A percentile compares a stretch with the other conserved stretches of the same genome.
These are phyloP conservation scores for Taphrina wiesneri DNA, from an alignment of 1,139 yeast genomes.

Conservation along the genomic window DNA sequence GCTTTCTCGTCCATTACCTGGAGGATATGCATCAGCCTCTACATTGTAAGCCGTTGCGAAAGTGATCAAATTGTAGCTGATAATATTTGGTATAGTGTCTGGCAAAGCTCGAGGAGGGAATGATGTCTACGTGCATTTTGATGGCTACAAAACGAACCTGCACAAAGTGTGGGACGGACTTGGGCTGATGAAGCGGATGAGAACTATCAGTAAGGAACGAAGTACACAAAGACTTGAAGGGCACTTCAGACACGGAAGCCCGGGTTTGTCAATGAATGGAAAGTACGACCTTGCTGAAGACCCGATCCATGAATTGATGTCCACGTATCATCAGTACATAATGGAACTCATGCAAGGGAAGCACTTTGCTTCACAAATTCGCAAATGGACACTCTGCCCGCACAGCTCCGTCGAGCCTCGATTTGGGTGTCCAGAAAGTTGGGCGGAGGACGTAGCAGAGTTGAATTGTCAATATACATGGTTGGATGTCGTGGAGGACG, in stretches of 20 bases:
- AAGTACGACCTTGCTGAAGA: background rate
- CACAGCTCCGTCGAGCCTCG: background rate
- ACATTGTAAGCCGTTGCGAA: slow-evolving; percentile 16
- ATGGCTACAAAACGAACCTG: slow-evolving; percentile 20
- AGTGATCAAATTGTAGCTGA: too few relatives aligned
- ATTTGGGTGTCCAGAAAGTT: slow-evolving; percentile 29
- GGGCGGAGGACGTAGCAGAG: slow-evolving; percentile 15
- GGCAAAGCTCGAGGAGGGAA: slow-evolving; percentile 31
- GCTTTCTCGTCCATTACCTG: slow-evolving; percentile 25
- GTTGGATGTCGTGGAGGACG: slow-evolving; percentile 11
- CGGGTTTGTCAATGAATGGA: background rate
- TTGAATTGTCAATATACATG: slow-evolving; percentile 26
- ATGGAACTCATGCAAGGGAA: background rate
- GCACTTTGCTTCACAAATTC: background rate
- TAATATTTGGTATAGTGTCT: slow-evolving; percentile 25
- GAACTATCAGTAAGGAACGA: background rate
- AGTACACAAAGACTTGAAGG: background rate
- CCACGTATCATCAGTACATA: slow-evolving; percentile 13
- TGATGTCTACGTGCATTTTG: slow-evolving; percentile 24
- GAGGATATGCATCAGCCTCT: slow-evolving; percentile 30
- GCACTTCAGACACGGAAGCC: background rate
- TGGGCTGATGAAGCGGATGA: slow-evolving; percentile 17
- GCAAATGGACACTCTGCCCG: slow-evolving; percentile 18
- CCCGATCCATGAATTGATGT: slow-evolving; percentile 5
- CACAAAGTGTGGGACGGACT: slow-evolving; percentile 30